Percentiles rank a stretch among this genome's conserved stretches.
phyloP scores from a whole-genome alignment of 345 rosid species.

The Clarkia xantiana region DNA sequence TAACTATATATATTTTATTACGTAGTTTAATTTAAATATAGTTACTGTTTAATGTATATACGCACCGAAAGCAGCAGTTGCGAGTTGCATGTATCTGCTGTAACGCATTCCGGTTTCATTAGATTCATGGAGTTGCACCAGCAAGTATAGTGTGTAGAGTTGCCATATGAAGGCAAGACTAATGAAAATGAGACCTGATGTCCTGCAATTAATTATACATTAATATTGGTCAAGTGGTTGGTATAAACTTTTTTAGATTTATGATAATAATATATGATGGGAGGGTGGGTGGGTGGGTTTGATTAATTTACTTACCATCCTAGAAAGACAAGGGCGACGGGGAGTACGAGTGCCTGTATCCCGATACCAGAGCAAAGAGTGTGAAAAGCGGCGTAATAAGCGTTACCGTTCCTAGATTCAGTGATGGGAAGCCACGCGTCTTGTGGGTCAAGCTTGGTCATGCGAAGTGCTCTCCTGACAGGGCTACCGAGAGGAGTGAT shows the following conservation, averaged over 20 bases:
- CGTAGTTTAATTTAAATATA: background rate
- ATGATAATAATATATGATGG: too few relatives aligned
- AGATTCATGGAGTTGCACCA: conserved; percentile 74
- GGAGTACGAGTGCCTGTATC: conserved; percentile 17
- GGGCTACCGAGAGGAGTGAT: background rate
- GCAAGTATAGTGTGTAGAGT: conserved; percentile 50
- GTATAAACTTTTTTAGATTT: too few relatives aligned
- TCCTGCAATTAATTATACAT: conserved; percentile 32
- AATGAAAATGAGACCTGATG: conserved; percentile 52
- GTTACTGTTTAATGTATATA: background rate
- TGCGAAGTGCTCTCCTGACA: background rate
- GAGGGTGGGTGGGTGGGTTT: too few relatives aligned
- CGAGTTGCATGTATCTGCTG: conserved; percentile 42
- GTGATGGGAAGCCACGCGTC: conserved; percentile 16
- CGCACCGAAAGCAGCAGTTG: conserved; percentile 36
- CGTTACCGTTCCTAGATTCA: conserved; percentile 15
- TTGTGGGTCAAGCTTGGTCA: conserved; percentile 5
- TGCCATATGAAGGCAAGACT: conserved; percentile 64
- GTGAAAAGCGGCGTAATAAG: conserved; percentile 14
- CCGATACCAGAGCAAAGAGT: conserved; percentile 20
- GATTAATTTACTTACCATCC: conserved; percentile 22
- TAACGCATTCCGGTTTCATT: conserved; percentile 26
- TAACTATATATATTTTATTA: background rate
- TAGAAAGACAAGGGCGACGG: conserved; percentile 12
- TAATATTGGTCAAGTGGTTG: too few relatives aligned